A percentile compares a stretch with the other conserved stretches of the same genome.
Evolutionary conservation across 495 filamentous ascomycete species (phyloP).

Genomic region (Podospora tetraspora): DNA sequence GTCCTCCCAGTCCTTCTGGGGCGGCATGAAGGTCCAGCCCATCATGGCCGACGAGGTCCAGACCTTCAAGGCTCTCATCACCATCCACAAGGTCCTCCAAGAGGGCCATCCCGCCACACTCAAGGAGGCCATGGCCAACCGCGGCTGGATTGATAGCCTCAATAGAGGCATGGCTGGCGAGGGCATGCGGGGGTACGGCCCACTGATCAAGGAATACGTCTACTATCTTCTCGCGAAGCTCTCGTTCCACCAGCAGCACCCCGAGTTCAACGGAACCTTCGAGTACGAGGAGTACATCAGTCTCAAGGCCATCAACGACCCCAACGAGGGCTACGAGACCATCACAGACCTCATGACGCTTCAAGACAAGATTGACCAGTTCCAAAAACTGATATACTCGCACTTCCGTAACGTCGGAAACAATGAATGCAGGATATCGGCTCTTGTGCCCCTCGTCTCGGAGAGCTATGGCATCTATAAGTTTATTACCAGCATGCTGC

Average conservation of each 20-base stretch:
- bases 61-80: conserved; percentile 89
- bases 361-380: conserved; percentile 95
- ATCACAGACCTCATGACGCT: conserved; percentile 94
- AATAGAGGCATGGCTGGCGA: conserved; percentile 79
- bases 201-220: conserved; percentile 91
- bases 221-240: conserved; percentile 90
- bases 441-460: conserved; percentile 86
- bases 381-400: conserved; percentile 96
- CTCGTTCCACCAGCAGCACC: conserved; percentile 89
- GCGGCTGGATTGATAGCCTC: conserved; percentile 88
- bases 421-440: conserved; percentile 94
- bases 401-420: conserved; percentile 86
- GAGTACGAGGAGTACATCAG: conserved; percentile 99
- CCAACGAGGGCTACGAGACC: conserved; percentile 98
- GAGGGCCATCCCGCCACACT: conserved; percentile 88
- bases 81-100: conserved; percentile 91
- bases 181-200: conserved; percentile 84
- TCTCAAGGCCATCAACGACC: conserved; percentile 95
- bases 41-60: conserved; percentile 93
- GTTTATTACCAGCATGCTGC: conserved; percentile 89
- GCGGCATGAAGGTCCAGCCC: conserved; percentile 98
- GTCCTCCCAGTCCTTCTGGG: conserved; percentile 92
- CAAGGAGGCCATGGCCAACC: conserved; percentile 81
- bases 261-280: conserved; percentile 97
- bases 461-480: conserved; percentile 99